phyloP scores from a whole-genome alignment of 495 filamentous ascomycete species.

The Penicillium alfredii region DNA sequence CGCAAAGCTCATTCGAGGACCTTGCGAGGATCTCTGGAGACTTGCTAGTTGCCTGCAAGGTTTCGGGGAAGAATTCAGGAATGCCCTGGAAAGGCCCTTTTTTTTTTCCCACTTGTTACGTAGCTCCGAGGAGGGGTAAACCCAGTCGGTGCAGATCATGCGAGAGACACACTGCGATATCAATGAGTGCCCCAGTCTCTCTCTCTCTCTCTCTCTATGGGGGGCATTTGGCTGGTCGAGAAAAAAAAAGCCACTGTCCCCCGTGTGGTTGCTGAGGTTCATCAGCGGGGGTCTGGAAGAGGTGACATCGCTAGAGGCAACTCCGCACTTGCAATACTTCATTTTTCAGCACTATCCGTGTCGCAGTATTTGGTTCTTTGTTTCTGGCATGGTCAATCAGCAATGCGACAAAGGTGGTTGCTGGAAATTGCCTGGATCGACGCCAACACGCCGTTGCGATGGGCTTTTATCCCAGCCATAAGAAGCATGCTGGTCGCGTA shows the following conservation, averaged over 20 bases:
- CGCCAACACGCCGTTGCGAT: no score
- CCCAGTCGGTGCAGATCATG: conserved; percentile 24
- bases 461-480: no score
- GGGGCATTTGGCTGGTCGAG: background rate
- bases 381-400: conserved; percentile 2
- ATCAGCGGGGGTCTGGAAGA: no score
- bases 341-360: conserved; percentile 3
- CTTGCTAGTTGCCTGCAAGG: conserved; percentile 2
- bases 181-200: conserved; percentile 20
- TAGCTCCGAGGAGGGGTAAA: conserved; percentile 29
- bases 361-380: conserved; percentile 7
- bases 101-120: conserved; percentile 15
- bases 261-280: no score
- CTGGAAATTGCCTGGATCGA: conserved; percentile 11
- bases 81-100: conserved; percentile 10
- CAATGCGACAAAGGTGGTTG: conserved; percentile 22
- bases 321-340: conserved; percentile 3
- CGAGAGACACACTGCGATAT: conserved; percentile 21
- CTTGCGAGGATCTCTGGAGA: no score
- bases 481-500: no score
- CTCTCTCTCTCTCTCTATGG: background rate
- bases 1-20: no score
- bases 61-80: conserved; percentile 8
- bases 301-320: background rate
- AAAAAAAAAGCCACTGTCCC: no score